A percentile compares a stretch with the other conserved stretches of the same genome.
These are phyloP conservation scores for Cnidoscolus chayamansa DNA, from an alignment of 441 rosid genomes.

Conservation along the genomic window DNA sequence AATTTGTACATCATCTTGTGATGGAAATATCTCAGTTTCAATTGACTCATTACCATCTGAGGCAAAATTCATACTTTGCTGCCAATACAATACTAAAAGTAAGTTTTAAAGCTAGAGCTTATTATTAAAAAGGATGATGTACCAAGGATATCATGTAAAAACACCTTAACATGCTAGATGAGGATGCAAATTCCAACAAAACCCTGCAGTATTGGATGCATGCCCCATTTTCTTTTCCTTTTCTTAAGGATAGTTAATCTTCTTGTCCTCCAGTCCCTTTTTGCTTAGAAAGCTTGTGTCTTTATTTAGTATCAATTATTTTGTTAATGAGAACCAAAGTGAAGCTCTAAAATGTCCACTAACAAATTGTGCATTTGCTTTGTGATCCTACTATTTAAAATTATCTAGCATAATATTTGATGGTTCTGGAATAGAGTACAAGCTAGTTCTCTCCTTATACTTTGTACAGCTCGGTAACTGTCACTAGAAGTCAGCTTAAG, in stretches of 20 bases:
- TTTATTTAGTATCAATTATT: background rate
- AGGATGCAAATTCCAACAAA: background rate
- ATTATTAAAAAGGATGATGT: background rate
- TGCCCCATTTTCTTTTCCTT: background rate
- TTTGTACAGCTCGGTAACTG: too few relatives aligned
- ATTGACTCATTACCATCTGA: constrained; percentile 1
- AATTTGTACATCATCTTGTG: background rate
- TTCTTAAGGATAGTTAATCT: background rate
- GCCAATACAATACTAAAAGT: background rate
- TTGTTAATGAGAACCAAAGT: background rate
- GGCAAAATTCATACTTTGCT: background rate
- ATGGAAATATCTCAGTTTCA: background rate
- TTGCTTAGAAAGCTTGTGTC: background rate
- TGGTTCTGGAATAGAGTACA: too few relatives aligned
- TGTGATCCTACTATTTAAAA: background rate
- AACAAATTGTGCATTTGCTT: background rate
- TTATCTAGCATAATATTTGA: background rate
- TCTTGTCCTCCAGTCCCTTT: background rate
- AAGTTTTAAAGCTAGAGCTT: background rate
- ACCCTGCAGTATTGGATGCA: background rate
- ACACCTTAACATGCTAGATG: background rate
- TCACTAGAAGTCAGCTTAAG: too few relatives aligned
- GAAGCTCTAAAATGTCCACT: background rate
- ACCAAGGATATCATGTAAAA: background rate
- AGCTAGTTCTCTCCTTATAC: too few relatives aligned